phyloP scores from a whole-genome alignment of 2,329 filamentous ascomycete genomes.

The Onygenales sp. region DNA sequence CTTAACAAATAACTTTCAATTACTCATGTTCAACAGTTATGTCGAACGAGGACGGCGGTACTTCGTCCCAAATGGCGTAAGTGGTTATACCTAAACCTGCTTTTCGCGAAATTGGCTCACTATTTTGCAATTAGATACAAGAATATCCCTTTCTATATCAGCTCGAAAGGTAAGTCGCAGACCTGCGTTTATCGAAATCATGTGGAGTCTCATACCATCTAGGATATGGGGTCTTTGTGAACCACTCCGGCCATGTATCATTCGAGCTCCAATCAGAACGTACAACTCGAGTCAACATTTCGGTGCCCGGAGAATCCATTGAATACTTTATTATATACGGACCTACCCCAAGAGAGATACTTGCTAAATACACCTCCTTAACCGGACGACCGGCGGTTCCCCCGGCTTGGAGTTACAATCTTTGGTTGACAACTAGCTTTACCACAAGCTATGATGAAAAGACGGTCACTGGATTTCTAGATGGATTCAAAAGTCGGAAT shows the following conservation, averaged over 20 bases:
- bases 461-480: conserved; percentile 57
- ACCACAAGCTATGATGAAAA: conserved; percentile 63
- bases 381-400: conserved; percentile 57
- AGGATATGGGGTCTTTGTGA: conserved; percentile 63
- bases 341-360: conserved; percentile 60
- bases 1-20: background rate
- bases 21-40: conserved; percentile 32
- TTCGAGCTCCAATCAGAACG: conserved; percentile 66
- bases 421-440: conserved; percentile 66
- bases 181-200: background rate
- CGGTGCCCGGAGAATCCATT: conserved; percentile 57
- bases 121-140: conserved; percentile 19
- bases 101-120: background rate
- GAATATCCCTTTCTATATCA: conserved; percentile 33
- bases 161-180: conserved; percentile 43
- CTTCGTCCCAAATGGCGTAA: conserved; percentile 26
- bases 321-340: conserved; percentile 70
- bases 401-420: conserved; percentile 64
- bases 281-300: conserved; percentile 60
- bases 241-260: conserved; percentile 59
- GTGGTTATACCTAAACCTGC: background rate
- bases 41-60: conserved; percentile 48
- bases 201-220: background rate
- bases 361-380: conserved; percentile 56
- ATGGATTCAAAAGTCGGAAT: conserved; percentile 56